Evolutionary conservation across 1,139 yeast genomes (phyloP), one percentile per base, ranked within the genome.

Genomic region (Saccharomyces hybrid): DNA sequence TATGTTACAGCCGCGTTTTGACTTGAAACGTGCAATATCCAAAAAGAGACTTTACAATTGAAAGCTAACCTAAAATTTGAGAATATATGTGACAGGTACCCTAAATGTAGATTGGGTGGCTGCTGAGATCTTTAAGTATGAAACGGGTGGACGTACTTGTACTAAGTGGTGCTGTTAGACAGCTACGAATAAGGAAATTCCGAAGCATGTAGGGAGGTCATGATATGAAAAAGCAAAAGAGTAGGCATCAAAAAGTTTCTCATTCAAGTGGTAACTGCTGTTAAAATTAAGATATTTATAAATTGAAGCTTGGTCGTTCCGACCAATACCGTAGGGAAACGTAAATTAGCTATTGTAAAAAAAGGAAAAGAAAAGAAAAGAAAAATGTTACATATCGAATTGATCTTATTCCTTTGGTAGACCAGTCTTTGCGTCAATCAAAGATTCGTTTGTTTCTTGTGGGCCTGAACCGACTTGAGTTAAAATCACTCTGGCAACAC

Each of bases 381-480:
- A 38, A 9, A 11, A 38, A 23, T 38, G 19, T 38, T 38, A 38
- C n/a, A 38, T 38, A 19, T 38, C 44, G 25, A 19, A 38, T 38
- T 9, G 13, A 16, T 13, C 44, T 38, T 38, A 38, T 19, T 38
- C 5, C 13, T 71, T 72, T 62, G 81, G 82, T 50, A 73, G 62
- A 23, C 82, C 83, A 14, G 78, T 75, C n/a, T 61, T 59, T 32
- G 73, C 77, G 64, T 81, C 77, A 54, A 84, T 77, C 62, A 86
- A 76, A 26, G 77, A 73, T 58, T 80, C 80, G 3, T 70, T 60
- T 14, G 84, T 78, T 53, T 73, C 78, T 65, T 78, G 80, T 11
- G 98, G 97, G 48, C 97, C 98, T 31, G 82, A 81, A 48, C 99
- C 99, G 54, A 89, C 90, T 63, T 81, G 75, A 19, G 98, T 90